Conservation (phyloP, 495 filamentous ascomycete species). For the Cercophora samala region DNA sequence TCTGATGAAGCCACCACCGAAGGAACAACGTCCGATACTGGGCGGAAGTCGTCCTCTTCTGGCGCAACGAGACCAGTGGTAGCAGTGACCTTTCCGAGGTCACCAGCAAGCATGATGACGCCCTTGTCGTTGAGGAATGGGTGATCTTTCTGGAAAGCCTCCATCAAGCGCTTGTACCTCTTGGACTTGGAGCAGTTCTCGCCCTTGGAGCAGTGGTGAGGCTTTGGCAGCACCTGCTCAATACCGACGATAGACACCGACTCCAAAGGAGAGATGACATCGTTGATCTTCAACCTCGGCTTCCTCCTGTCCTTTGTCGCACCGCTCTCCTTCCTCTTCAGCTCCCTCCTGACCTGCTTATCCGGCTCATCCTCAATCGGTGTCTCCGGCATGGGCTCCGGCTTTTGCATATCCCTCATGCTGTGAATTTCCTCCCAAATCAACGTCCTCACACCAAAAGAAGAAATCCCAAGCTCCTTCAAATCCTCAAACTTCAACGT, state of each 20-base stretch:
- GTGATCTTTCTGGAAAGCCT: constrained; percentile 64
- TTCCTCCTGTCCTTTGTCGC: constrained; percentile 36
- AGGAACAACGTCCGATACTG: constrained; percentile 61
- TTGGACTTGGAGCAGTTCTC: constrained; percentile 80
- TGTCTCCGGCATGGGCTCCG: constrained; percentile 54
- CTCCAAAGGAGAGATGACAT: constrained; percentile 68
- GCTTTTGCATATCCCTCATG: constrained; percentile 58
- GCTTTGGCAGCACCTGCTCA: constrained; percentile 80
- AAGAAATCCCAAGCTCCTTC: constrained; percentile 89
- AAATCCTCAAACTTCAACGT: constrained; percentile 87
- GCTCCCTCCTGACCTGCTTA: constrained; percentile 40
- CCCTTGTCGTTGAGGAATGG: constrained; percentile 57
- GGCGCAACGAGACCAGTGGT: constrained; percentile 53
- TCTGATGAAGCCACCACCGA: constrained; percentile 91
- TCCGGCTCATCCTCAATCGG: constrained; percentile 55
- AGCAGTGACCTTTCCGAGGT: constrained; percentile 61
- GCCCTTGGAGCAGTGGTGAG: constrained; percentile 84
- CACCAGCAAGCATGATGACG: constrained; percentile 62
- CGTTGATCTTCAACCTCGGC: constrained; percentile 50
- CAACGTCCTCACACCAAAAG: constrained; percentile 83
- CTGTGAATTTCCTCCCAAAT: constrained; percentile 80
- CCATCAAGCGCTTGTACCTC: constrained; percentile 67
- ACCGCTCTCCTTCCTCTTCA: constrained; percentile 38
- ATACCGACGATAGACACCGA: constrained; percentile 90
- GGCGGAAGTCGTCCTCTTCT: constrained; percentile 47